A percentile compares a stretch with the other conserved stretches of the same genome.
phyloP scores from a whole-genome alignment of 2,329 filamentous ascomycete species.

The Coniochaeta prunicola region DNA sequence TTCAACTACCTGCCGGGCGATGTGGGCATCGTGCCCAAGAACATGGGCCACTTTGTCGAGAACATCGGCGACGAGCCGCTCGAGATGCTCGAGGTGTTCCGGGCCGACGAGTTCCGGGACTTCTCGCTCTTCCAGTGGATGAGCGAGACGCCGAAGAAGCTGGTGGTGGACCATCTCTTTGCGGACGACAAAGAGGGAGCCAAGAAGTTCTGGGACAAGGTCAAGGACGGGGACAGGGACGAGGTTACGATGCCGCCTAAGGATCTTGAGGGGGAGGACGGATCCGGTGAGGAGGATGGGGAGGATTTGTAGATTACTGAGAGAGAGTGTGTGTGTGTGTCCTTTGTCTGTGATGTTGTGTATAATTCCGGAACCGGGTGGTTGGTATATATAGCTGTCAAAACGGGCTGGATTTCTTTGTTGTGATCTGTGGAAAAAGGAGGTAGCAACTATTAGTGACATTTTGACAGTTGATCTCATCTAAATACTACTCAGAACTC shows the following conservation, averaged over 20 bases:
- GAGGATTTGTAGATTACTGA: not conserved
- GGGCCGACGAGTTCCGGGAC: slow-evolving; percentile 63
- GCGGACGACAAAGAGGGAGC: slow-evolving; percentile 52
- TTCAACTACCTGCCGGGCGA: slow-evolving; percentile 73
- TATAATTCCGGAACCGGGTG: not conserved
- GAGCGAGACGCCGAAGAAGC: slow-evolving; percentile 60
- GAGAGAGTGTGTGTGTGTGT: not conserved
- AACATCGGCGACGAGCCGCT: slow-evolving; percentile 71
- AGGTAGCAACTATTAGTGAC: not conserved
- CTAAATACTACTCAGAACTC: not conserved
- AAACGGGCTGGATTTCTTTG: not conserved
- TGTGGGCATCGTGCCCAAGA: slow-evolving; percentile 68
- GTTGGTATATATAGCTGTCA: not conserved
- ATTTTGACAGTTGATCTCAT: not conserved
- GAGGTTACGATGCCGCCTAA: slow-evolving; percentile 9
- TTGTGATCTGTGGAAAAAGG: not conserved
- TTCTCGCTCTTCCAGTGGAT: slow-evolving; percentile 72
- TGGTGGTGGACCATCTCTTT: slow-evolving; percentile 62
- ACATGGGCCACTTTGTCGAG: slow-evolving; percentile 78
- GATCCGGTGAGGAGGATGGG: not conserved
- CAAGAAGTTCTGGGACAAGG: slow-evolving; percentile 53
- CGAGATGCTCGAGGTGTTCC: slow-evolving; percentile 70
- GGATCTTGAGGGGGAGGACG: not conserved
- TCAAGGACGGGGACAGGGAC: slow-evolving; percentile 56
- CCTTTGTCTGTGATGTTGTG: not conserved